phyloP scores from a whole-genome alignment of 345 rosid genomes.

The Brassica juncea region DNA sequence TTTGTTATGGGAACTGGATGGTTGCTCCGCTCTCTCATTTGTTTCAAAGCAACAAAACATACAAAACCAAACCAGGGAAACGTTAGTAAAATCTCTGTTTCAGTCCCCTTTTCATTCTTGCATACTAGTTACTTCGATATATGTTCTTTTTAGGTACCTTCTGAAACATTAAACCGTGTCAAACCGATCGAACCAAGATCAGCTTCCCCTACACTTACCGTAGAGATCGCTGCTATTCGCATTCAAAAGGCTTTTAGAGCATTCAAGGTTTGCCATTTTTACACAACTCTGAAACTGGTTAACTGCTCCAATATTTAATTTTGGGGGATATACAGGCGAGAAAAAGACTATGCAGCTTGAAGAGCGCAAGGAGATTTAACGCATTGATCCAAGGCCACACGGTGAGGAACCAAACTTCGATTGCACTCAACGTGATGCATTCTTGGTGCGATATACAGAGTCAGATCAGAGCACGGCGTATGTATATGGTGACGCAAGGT shows the following conservation, averaged over 20 bases:
- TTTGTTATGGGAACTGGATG: conserved; percentile 58
- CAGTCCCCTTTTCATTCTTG: not conserved
- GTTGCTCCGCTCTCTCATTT: conserved; percentile 51
- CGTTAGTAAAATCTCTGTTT: conserved; percentile 42
- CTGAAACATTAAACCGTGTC: conserved; percentile 48
- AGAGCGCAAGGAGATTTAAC: conserved; percentile 60
- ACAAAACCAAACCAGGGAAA: conserved; percentile 49
- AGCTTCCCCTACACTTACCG: conserved; percentile 13
- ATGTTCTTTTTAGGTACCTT: conserved; percentile 40
- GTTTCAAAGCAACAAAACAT: conserved; percentile 47
- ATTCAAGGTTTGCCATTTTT: conserved; percentile 43
- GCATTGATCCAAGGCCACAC: conserved; percentile 53
- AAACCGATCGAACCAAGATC: conserved; percentile 37
- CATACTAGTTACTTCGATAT: not conserved
- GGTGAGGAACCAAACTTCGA: conserved; percentile 57
- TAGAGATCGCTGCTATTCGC: conserved; percentile 54
- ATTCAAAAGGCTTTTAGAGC: conserved; percentile 74
- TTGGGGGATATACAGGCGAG: conserved; percentile 53
- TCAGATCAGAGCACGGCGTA: conserved; percentile 60
- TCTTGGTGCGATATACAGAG: conserved; percentile 80
- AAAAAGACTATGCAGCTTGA: conserved; percentile 51
- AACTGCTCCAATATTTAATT: not conserved
- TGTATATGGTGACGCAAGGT: conserved; percentile 74
- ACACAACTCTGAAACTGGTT: not conserved
- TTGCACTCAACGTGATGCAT: conserved; percentile 57